phyloP scores from a whole-genome alignment of 2,329 filamentous ascomycete species.

The Sporothrix protearum region DNA sequence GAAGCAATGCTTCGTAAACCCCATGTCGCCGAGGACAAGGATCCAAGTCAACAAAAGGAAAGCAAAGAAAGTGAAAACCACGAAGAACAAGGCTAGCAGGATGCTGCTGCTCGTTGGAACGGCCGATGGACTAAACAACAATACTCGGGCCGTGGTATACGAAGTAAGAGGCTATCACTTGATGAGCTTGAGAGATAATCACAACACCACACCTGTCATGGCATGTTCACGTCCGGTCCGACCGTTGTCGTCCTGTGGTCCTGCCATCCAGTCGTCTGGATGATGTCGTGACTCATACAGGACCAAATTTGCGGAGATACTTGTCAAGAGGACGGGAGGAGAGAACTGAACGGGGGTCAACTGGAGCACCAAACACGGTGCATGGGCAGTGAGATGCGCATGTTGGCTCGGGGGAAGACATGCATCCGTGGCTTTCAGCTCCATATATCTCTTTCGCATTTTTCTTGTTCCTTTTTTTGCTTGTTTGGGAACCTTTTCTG shows the following conservation, averaged over 20 bases:
- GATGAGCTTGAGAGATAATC: too few species aligned
- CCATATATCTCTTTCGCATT: neutral
- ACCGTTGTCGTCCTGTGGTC: neutral
- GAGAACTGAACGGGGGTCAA: neutral
- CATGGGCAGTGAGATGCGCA: neutral
- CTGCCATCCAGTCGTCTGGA: neutral
- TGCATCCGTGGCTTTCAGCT: conserved; percentile 19
- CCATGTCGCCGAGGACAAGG: too few species aligned
- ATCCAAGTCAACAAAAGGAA: neutral
- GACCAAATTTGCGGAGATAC: neutral
- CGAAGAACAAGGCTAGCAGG: neutral
- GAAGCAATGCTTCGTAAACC: too few species aligned
- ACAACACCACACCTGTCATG: neutral
- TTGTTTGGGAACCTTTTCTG: too few species aligned
- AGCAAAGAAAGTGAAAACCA: neutral
- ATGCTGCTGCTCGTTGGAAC: neutral
- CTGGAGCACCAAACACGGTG: neutral
- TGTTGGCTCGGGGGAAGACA: neutral
- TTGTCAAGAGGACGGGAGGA: neutral
- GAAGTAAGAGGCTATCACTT: too few species aligned
- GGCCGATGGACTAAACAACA: neutral
- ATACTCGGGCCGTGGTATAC: neutral
- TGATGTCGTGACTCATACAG: neutral
- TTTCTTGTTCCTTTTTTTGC: neutral
- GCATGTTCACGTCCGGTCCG: neutral